Evolutionary conservation across 768 basidiomycete species (phyloP).

Genomic region (Pleurotus citrinopileatus): DNA sequence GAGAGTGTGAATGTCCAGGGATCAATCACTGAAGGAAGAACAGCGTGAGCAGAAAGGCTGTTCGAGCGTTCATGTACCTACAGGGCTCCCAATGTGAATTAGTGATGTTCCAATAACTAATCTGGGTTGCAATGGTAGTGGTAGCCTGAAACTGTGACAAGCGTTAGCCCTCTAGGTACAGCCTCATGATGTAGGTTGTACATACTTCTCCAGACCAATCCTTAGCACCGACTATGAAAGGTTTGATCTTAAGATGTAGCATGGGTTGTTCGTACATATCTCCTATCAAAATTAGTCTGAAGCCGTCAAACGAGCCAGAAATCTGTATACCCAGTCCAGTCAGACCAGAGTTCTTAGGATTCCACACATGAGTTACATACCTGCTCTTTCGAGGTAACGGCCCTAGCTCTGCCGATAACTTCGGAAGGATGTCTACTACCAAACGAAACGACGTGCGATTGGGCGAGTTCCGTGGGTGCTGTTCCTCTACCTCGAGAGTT

Average conservation of each 20-base stretch:
- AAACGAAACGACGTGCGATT: slow-evolving; percentile 13
- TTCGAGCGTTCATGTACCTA: slow-evolving; percentile 31
- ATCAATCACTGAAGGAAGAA: slow-evolving; percentile 80
- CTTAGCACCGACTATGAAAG: slow-evolving; percentile 77
- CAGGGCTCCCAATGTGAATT: slow-evolving; percentile 99
- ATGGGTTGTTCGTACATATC: slow-evolving; percentile 95
- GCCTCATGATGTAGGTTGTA: slow-evolving; percentile 2
- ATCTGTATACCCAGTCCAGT: slow-evolving; percentile 45
- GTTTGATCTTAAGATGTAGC: slow-evolving; percentile 83
- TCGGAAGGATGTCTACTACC: slow-evolving; percentile 9
- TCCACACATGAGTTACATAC: slow-evolving; percentile 35
- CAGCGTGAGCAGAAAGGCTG: no score
- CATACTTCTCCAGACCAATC: slow-evolving; percentile 94
- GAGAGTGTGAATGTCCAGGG: slow-evolving; percentile 87
- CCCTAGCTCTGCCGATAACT: slow-evolving; percentile 37
- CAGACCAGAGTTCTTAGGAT: not conserved
- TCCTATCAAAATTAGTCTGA: slow-evolving; percentile 91
- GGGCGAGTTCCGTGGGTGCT: slow-evolving; percentile 12
- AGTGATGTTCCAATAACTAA: slow-evolving; percentile 95
- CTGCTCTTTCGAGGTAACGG: slow-evolving; percentile 75
- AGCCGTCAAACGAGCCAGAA: slow-evolving; percentile 84
- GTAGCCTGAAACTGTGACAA: slow-evolving; percentile 71
- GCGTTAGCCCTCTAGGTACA: not conserved
- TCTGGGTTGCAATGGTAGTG: slow-evolving; percentile 74
- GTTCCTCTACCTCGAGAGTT: slow-evolving; percentile 30